These are phyloP conservation scores for Danielia oregonensis DNA, from an alignment of 805 yeast genomes.

Conservation along the genomic window DNA sequence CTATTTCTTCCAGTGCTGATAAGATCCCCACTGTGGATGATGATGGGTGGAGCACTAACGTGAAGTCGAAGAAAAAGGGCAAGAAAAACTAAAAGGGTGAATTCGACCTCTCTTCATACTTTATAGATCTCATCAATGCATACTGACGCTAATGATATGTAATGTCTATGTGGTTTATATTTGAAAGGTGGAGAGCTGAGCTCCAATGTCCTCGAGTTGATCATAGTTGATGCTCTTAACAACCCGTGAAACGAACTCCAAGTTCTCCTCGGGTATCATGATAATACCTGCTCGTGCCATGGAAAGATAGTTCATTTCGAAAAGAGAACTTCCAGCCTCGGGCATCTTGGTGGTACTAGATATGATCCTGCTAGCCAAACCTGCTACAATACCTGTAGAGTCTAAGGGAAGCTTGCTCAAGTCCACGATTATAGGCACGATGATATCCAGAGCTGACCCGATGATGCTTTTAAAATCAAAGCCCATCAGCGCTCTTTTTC, in stretches of 20 bases:
- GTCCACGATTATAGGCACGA: slow-evolving; percentile 56
- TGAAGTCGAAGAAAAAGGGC: slow-evolving; percentile 37
- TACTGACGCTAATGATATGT: too few species aligned
- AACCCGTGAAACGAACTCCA: slow-evolving; percentile 26
- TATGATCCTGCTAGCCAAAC: slow-evolving; percentile 51
- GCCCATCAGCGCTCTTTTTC: slow-evolving; percentile 33
- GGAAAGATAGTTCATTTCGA: slow-evolving; percentile 56
- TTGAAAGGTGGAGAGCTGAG: not conserved
- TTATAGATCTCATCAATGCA: too few species aligned
- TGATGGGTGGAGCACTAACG: slow-evolving; percentile 45
- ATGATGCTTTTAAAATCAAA: slow-evolving; percentile 41
- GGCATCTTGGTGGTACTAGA: slow-evolving; percentile 23
- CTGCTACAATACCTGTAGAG: slow-evolving; percentile 64
- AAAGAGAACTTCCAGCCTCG: slow-evolving; percentile 17
- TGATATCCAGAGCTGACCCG: slow-evolving; percentile 55
- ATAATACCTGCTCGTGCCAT: slow-evolving; percentile 60
- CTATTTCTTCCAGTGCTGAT: slow-evolving; percentile 45
- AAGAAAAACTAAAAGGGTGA: slow-evolving; percentile 19
- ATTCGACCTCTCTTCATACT: too few species aligned
- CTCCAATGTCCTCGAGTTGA: not conserved
- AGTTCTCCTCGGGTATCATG: slow-evolving; percentile 52
- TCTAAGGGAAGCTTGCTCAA: slow-evolving; percentile 52
- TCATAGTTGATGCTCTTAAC: slow-evolving; percentile 4
- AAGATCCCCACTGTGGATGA: slow-evolving; percentile 38
- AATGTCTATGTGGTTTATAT: too few species aligned